Evolutionary conservation across 345 rosid genomes (phyloP).

Genomic region (Citrus cavaleriei): DNA sequence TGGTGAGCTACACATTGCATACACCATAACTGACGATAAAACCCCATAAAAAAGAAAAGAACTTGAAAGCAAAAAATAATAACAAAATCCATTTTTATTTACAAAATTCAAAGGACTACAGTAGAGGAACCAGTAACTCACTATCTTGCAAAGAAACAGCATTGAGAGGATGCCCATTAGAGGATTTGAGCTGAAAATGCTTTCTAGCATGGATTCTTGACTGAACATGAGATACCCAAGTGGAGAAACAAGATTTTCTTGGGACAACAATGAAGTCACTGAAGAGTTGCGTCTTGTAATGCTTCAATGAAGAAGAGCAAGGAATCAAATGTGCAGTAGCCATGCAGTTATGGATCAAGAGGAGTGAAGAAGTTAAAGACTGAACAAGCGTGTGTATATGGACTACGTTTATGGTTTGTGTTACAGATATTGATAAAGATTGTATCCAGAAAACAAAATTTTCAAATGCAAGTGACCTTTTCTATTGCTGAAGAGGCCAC

Average conservation of each 20-base stretch:
- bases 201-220: constrained; percentile 36
- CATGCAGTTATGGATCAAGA: constrained; percentile 32
- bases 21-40: background rate
- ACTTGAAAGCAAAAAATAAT: background rate
- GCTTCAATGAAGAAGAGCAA: constrained; percentile 35
- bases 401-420: background rate
- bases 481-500: constrained; percentile 3
- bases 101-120: background rate
- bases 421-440: background rate
- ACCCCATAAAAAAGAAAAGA: background rate
- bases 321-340: constrained; percentile 38
- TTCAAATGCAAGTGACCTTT: background rate
- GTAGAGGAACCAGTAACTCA: too few species aligned
- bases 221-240: constrained; percentile 40
- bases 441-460: background rate
- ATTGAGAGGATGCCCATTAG: constrained; percentile 38
- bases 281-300: constrained; percentile 23
- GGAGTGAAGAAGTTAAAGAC: background rate
- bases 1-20: background rate
- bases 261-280: constrained; percentile 31
- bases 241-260: constrained; percentile 30
- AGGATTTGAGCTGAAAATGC: constrained; percentile 22
- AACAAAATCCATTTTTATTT: background rate
- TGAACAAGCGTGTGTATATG: background rate
- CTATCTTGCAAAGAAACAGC: too few species aligned